phyloP scores from a whole-genome alignment of 148 eudicot species.

The Fallopia convolvulus region DNA sequence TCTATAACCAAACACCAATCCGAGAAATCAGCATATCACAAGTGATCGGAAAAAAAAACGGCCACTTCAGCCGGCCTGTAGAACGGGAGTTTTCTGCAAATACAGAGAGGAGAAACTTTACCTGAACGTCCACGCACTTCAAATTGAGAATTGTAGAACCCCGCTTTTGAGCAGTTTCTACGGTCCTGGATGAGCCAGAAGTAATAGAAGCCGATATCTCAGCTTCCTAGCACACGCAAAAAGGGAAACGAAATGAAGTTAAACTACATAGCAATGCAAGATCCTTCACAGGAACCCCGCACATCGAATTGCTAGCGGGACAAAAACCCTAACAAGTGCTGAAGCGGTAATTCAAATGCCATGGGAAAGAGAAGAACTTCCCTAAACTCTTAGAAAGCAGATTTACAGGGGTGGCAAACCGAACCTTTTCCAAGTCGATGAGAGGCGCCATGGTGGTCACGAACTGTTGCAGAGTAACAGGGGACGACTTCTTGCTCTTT shows the following conservation, averaged over 20 bases:
- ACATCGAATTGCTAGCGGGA: slow-evolving; percentile 6
- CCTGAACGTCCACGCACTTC: slow-evolving; percentile 97
- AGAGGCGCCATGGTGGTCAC: slow-evolving; percentile 75
- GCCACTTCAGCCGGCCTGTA: background rate
- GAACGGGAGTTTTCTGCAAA: background rate
- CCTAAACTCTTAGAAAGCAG: background rate
- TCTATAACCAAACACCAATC: slow-evolving; percentile 24
- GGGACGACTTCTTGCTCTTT: slow-evolving; percentile 28
- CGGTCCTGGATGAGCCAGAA: slow-evolving; percentile 64
- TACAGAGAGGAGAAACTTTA: background rate
- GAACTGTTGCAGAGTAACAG: slow-evolving; percentile 60
- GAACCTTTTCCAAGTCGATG: slow-evolving; percentile 85
- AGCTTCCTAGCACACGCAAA: slow-evolving; percentile 56
- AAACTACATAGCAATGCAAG: background rate
- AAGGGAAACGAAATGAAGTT: background rate
- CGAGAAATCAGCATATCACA: background rate
- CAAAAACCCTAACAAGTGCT: background rate
- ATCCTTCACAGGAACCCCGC: background rate
- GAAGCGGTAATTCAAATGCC: background rate
- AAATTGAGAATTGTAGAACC: slow-evolving; percentile 82
- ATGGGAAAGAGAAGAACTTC: background rate
- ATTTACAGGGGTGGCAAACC: background rate
- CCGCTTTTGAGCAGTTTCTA: slow-evolving; percentile 68
- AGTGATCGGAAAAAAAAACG: background rate
- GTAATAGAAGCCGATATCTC: slow-evolving; percentile 72